Evolutionary conservation across 140 eudicot species (phyloP), one percentile per base, ranked within the genome.

Genomic region (Anethum foeniculum): DNA sequence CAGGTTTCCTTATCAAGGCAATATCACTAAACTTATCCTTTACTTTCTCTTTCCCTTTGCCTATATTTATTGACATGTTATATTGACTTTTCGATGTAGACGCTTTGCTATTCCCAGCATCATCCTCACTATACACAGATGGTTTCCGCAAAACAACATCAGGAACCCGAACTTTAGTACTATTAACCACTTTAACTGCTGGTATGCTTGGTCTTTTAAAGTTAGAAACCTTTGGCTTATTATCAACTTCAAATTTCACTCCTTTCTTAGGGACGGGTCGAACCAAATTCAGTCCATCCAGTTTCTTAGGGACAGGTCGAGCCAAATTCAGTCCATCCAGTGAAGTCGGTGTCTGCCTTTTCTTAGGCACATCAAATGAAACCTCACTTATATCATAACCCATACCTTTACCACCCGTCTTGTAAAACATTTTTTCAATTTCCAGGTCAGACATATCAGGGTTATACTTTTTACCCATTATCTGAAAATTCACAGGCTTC

Each of bases 131-230:
- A 73, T 78, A 82, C 65, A 80, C 62, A 77, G 83, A 38, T 43
- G 96, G 87, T 77, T 91, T 96, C 81, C 96, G 89, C 84, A 96
- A 83, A 77, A 84, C 75, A 77, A 91, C 90, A 87, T 91, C 85
- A 64, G 98, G 93, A 39, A 84, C 88, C 25, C 84, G 83, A 72
- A 80, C 71, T 80, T 38, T 84, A 52, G 82, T 80, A 76, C 62
- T 78, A 52, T 39, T 74, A 58, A 81, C 85, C 77, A 84, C 69
- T 76, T 81, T 88, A 10, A 41, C 85, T 71, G 74, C 77, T 68
- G 87, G 87, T 58, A 72, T 75, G 41, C 25, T 86, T 15, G 84
- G 85, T 51, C 69, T 84, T 74, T 85, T 86, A 18, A 64, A 28
- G 51, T 76, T 77, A 12, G 75, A 28, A 69, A 80, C 9, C 58